phyloP scores from a whole-genome alignment of 495 filamentous ascomycete species.

The Penicillium silybi region DNA sequence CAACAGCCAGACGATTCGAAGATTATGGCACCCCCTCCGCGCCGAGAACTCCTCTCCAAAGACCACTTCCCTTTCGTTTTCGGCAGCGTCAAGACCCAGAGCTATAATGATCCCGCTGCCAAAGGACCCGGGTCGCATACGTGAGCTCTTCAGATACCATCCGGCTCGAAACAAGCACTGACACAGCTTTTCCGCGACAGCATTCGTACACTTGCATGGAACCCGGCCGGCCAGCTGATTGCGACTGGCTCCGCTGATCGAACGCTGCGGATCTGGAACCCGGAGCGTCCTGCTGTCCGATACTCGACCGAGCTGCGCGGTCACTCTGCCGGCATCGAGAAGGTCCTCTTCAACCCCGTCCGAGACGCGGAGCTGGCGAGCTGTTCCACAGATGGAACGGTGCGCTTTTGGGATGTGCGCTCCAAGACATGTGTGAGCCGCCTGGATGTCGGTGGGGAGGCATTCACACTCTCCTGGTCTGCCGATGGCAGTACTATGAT shows the following conservation, averaged over 20 bases:
- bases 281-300: constrained; percentile 72
- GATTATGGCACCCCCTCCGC: constrained; percentile 49
- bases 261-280: constrained; percentile 88
- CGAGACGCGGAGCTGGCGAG: constrained; percentile 87
- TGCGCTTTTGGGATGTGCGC: constrained; percentile 91
- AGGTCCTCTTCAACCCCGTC: constrained; percentile 83
- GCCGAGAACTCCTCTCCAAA: constrained; percentile 55
- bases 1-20: constrained; percentile 13
- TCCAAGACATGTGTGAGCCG: constrained; percentile 75
- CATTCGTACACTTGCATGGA: constrained; percentile 82
- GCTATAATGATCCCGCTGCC: constrained; percentile 57
- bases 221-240: constrained; percentile 77
- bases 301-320: constrained; percentile 86
- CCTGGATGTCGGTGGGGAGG: constrained; percentile 75
- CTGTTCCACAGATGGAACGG: constrained; percentile 76
- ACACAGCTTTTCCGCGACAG: constrained; percentile 21
- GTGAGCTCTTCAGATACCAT: constrained; percentile 28
- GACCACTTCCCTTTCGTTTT: constrained; percentile 60
- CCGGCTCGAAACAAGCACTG: background rate
- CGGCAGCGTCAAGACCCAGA: constrained; percentile 53
- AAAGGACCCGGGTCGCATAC: constrained; percentile 50
- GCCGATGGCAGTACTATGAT: constrained; percentile 81
- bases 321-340: constrained; percentile 72
- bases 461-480: constrained; percentile 80
- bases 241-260: constrained; percentile 81